Evolutionary conservation across 2,329 filamentous ascomycete species (phyloP), one percentile per base, ranked within the genome.

Genomic region (Aspergillus candidus): DNA sequence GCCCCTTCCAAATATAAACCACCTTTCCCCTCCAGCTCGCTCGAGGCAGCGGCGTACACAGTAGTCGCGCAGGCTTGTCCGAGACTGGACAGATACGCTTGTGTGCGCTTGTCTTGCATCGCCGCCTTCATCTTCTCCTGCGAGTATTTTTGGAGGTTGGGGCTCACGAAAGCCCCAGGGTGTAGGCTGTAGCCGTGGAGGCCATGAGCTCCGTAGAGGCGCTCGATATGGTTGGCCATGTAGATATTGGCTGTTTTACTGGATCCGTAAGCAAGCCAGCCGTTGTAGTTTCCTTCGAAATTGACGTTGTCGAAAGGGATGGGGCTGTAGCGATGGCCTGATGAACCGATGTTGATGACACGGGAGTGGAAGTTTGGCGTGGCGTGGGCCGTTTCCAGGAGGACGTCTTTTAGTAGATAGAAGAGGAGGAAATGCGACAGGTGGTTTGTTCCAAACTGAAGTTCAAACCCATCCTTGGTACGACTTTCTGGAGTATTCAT

Each of bases 391-490:
- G 44, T 40, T 1, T 46, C 43, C 5, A 60, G 36, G 1, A 59
- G 43, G 6, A 44, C 18, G 2, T 43, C 36, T 32, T 72, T 72
- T 13, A 80, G 62, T 1, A 77, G 66, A 11, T 74, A 61, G 44
- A 76, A 74, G 12, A 80, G 65, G 0, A 79, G 63, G 60, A 80
- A 80, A 50, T 77, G 72, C 12, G 62, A 65, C 1, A 80, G 59
- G 51, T 79, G 69, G 53, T 79, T 78, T 1, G 68, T 72, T 30
- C 67, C 74, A 40, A 80, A 73, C 40, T 79, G 76, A 0, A 57
- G 51, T 51, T 80, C 77, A 50, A 71, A 70, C 3, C 47, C 49
- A 3, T 48, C 45, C 10, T 46, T 70, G 67, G 55, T 76, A 67
- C 46, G 56, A 47, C 12, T 15, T 15, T 15, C 15, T 15, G 15